Evolutionary conservation across 257 asterid species (phyloP).

Genomic region (Fraxinus americana): DNA sequence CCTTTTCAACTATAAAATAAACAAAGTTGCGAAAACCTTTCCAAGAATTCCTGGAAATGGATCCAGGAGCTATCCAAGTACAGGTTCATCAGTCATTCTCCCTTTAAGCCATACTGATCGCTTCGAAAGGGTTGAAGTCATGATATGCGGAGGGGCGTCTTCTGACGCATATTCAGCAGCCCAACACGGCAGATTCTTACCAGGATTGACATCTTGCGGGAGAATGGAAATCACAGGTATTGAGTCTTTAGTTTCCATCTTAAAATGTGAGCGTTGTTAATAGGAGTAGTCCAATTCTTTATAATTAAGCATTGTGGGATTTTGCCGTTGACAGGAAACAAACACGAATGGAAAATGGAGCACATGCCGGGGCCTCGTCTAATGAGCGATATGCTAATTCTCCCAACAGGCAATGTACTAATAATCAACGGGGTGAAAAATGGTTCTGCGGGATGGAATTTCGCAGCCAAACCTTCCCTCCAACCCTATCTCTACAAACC

Average conservation of each 20-base stretch:
- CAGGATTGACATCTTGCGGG: conserved; percentile 53
- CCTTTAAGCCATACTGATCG: conserved; percentile 43
- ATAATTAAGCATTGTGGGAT: neutral
- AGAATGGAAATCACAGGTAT: conserved; percentile 57
- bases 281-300: neutral
- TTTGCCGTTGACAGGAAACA: conserved; percentile 24
- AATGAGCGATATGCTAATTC: conserved; percentile 61
- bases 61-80: conserved; percentile 65
- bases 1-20: conserved; percentile 50
- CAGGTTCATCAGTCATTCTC: conserved; percentile 65
- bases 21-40: conserved; percentile 42
- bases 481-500: conserved; percentile 62
- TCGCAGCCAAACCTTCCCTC: conserved; percentile 40
- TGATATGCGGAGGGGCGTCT: conserved; percentile 69
- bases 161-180: conserved; percentile 46
- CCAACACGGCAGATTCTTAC: conserved; percentile 33
- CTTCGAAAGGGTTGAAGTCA: conserved; percentile 52
- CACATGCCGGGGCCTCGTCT: conserved; percentile 55
- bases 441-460: conserved; percentile 55
- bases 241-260: neutral
- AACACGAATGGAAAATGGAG: conserved; percentile 62
- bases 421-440: conserved; percentile 57
- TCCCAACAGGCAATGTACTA: conserved; percentile 62
- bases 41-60: conserved; percentile 60
- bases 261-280: neutral